Evolutionary conservation across 352 stramenopile species (phyloP), one percentile per base, ranked within the genome.

Genomic region (Phytopythium mirpurense): DNA sequence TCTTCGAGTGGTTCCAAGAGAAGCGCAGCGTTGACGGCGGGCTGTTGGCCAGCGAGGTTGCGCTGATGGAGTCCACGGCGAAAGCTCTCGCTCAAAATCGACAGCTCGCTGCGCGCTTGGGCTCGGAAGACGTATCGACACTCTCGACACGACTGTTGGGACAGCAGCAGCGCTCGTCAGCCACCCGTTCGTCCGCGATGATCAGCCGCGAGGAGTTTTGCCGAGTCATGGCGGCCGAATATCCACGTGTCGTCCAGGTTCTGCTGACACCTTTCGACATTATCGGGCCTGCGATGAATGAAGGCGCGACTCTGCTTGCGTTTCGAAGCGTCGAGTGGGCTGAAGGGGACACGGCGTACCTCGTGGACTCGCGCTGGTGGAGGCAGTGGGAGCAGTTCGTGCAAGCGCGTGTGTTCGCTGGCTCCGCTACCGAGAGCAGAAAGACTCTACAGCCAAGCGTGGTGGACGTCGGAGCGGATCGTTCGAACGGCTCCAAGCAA

Each of bases 1-100:
- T 74, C 15, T 89, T 86, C 44, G 43, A 68, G 24, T 91, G 76
- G 81, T 89, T 91, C 56, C 57, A 56, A 50, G 62, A 70, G 34
- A 63, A 71, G 21, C 44, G 36, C 2, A 32, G 15, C 6, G 21
- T 24, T 5, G 9, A 32, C 41, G 9, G 31, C 31, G 29, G 36
- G 9, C 26, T 51, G 52, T 51, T 47, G 7, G 9, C 24, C 37
- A 23, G 57, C 38, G 63, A 63, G 3, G 41, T 57, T 0, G 54
- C 54, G 8, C 32, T 89, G 32, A 75, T 67, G 1, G 19, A 35
- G 26, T 42, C 59, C 4, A 75, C 77, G 6, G 44, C 74, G 8
- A 62, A 68, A 29, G 41, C 89, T 7, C 59, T 76, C 15, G 51
- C 66, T 15, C 72, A 57, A 5, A 29, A 64, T 15, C 55, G 19